Base-by-base conservation (phyloP, 257 asterid species). In the Sherardia arvensis region DNA sequence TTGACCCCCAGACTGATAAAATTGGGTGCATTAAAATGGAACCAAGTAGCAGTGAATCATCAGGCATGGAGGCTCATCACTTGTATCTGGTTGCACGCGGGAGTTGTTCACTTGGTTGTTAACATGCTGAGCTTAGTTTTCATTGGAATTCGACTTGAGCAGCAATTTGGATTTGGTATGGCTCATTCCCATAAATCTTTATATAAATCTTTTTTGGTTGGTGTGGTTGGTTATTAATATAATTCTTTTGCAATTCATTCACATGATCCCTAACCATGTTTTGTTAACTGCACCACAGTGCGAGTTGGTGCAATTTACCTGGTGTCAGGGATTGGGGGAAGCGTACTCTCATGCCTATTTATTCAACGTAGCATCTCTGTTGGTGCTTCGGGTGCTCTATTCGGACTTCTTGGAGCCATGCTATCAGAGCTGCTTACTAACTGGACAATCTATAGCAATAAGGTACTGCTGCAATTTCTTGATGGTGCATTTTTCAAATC, bases 331-430 rank as follows among this genome's bases (percentile, higher is more conserved):
- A 79, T 87, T 30, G 96, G 97, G 9, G 97, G 97, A 78, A 90
- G 97, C 76, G 53, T 87, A 59, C 78, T 87, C 29, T 90, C 97
- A 21, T 76, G 78, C 75, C 90, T 87, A 49, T 90, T 90, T 68
- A 85, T 93, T 77, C 95, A 84, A 71, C 74, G 38, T 29, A 90
- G 74, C 74, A 90, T 93, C 68, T 93, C 99, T 0, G 99, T 93
- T 21, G 99, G 99, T 57, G 99, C 99, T 78, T 93, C 99, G 23
- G 99, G 99, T 53, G 95, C 97, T 65, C 73, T 93, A n/a, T 93
- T 90, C 71, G 99, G 99, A 51, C 97, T 93, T 73, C 95, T 93
- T 53, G 99, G 99, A 59, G 99, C 97, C 53, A 93, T 93, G 99
- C 34, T 93, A 18, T 83, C 99, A 0, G 99, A 93, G 77, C 68